These are phyloP conservation scores for Daldinia bambusicola DNA, from an alignment of 495 filamentous ascomycete genomes.

Conservation along the genomic window DNA sequence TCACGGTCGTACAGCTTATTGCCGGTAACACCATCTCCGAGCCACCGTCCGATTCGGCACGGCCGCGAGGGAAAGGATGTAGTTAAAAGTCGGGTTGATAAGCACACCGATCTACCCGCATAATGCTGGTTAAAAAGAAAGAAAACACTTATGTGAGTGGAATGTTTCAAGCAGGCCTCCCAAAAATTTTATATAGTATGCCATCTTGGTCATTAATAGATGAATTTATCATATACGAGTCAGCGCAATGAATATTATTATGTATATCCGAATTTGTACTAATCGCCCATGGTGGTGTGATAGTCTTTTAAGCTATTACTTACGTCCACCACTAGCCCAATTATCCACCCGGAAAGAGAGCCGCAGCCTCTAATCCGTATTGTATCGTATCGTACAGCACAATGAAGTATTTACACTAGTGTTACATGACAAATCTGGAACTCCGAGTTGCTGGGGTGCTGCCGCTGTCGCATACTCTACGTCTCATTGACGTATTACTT, in stretches of 20 bases:
- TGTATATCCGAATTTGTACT: neutral
- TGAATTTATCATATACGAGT: neutral
- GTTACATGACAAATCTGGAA: neutral
- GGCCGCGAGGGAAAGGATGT: neutral
- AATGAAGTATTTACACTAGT: neutral
- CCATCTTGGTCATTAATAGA: constrained; percentile 11
- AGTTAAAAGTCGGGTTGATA: neutral
- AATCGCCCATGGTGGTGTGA: neutral
- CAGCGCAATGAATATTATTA: constrained; percentile 2
- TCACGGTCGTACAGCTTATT: constrained; percentile 1
- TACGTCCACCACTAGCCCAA: neutral
- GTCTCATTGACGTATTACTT: constrained; percentile 22
- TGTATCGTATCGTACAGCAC: too few relatives aligned
- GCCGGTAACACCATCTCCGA: constrained; percentile 9
- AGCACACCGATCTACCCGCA: neutral
- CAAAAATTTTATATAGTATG: constrained; percentile 2
- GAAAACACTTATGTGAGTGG: neutral
- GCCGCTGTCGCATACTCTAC: neutral
- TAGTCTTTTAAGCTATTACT: neutral
- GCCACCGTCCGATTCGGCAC: neutral
- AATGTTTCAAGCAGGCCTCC: neutral
- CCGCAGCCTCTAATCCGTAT: neutral
- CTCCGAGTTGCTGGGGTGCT: neutral
- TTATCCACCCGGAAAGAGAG: constrained; percentile 1
- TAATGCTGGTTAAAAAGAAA: neutral